Evolutionary conservation across 1,284 basidiomycete species (phyloP).

Genomic region (Ustilago sp.): DNA sequence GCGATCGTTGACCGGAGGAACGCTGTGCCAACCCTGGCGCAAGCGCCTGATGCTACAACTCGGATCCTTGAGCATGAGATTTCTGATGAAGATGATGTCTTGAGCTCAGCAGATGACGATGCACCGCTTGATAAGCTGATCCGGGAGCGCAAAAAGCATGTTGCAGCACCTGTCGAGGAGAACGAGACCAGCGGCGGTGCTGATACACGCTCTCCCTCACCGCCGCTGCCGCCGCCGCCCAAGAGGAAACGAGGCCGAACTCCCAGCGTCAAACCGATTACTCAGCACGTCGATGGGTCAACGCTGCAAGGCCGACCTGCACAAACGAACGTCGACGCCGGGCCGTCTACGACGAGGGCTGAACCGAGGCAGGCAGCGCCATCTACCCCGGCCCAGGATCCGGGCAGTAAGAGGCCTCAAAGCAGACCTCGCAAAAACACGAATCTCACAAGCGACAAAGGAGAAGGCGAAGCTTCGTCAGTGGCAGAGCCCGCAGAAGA

Average conservation of each 20-base stretch:
- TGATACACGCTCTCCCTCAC: not conserved
- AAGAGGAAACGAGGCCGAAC: not conserved
- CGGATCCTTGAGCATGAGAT: not conserved
- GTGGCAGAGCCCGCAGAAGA: not conserved
- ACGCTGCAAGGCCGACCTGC: not conserved
- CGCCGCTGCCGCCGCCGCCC: not conserved
- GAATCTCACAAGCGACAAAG: not conserved
- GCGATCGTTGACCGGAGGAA: not conserved
- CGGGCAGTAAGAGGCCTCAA: too few species aligned
- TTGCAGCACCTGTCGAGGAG: not conserved
- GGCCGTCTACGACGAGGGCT: too few species aligned
- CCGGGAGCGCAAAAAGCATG: not conserved
- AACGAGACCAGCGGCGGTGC: not conserved
- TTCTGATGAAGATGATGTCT: not conserved
- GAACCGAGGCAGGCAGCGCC: too few species aligned
- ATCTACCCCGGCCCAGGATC: too few species aligned
- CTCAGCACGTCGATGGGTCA: not conserved
- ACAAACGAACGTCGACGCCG: not conserved
- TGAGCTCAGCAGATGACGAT: not conserved
- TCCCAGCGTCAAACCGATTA: not conserved
- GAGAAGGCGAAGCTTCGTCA: not conserved
- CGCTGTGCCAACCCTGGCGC: not conserved
- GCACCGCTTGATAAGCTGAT: not conserved
- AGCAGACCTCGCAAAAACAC: too few species aligned
- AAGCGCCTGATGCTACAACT: not conserved